phyloP scores from a whole-genome alignment of 805 yeast species.

The Kodamaea neixiangensis region DNA sequence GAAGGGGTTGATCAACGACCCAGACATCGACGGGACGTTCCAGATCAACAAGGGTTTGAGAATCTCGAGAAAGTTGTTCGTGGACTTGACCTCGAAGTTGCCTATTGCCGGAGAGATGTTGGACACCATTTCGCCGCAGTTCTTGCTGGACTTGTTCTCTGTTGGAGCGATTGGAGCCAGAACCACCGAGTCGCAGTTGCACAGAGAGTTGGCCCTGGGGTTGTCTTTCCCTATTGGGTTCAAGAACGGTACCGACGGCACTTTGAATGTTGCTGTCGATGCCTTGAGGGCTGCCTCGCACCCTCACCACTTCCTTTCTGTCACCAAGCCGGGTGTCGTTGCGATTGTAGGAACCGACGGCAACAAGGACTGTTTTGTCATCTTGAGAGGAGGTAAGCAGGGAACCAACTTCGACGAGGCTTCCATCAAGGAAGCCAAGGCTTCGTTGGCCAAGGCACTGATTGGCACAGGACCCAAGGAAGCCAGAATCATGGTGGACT shows the following conservation, averaged over 20 bases:
- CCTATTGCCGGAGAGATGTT: slow-evolving; percentile 98
- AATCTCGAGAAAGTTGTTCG: slow-evolving; percentile 84
- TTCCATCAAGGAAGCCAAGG: slow-evolving; percentile 67
- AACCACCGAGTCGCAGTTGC: slow-evolving; percentile 97
- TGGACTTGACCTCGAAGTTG: slow-evolving; percentile 74
- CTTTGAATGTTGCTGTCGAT: slow-evolving; percentile 90
- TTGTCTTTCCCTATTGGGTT: slow-evolving; percentile 97
- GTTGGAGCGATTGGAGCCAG: slow-evolving; percentile 99
- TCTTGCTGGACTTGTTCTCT: slow-evolving; percentile 87
- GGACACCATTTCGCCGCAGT: slow-evolving; percentile 97
- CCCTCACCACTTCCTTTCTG: slow-evolving; percentile 92
- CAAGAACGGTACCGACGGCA: slow-evolving; percentile 98
- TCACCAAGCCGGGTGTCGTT: slow-evolving; percentile 93
- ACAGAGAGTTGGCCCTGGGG: slow-evolving; percentile 96
- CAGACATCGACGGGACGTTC: slow-evolving; percentile 91
- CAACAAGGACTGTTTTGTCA: slow-evolving; percentile 85
- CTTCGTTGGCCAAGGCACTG: slow-evolving; percentile 53
- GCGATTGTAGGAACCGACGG: slow-evolving; percentile 97
- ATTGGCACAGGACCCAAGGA: slow-evolving; percentile 41
- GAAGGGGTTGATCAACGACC: slow-evolving; percentile 98
- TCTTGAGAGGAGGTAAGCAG: slow-evolving; percentile 91
- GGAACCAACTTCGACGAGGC: slow-evolving; percentile 88
- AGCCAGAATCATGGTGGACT: slow-evolving; percentile 87
- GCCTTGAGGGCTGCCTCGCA: slow-evolving; percentile 91
- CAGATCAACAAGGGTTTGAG: slow-evolving; percentile 93